These are phyloP conservation scores for Vitis hybrid DNA, from an alignment of 177 flowering plant species.

Conservation along the genomic window DNA sequence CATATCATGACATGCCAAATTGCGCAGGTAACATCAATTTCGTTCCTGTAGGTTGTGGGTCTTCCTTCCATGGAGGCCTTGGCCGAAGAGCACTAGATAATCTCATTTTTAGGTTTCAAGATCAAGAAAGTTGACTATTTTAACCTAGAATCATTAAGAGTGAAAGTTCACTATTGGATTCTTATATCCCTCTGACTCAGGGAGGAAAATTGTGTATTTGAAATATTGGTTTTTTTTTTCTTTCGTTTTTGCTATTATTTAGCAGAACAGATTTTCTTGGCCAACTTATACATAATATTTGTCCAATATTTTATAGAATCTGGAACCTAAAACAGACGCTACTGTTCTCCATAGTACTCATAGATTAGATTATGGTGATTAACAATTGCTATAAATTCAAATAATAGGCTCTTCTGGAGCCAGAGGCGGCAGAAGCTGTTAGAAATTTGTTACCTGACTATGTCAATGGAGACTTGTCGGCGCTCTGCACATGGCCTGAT, in stretches of 20 bases:
- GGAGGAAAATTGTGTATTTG: no score
- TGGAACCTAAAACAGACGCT: no score
- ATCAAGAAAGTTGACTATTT: no score
- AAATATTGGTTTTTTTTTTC: background rate
- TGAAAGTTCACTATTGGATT: no score
- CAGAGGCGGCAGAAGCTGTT: slow-evolving; percentile 72
- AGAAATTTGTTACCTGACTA: slow-evolving; percentile 67
- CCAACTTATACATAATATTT: no score
- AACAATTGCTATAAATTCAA: background rate
- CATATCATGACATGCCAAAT: slow-evolving; percentile 87
- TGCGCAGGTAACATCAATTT: slow-evolving; percentile 67
- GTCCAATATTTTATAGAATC: no score
- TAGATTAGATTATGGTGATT: background rate
- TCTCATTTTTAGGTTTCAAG: no score
- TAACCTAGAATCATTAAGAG: no score
- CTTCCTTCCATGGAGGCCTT: background rate
- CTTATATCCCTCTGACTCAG: no score
- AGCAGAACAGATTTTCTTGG: background rate
- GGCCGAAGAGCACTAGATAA: no score
- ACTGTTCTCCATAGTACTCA: background rate
- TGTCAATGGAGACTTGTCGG: slow-evolving; percentile 71
- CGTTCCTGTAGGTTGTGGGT: background rate
- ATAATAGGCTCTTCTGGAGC: slow-evolving; percentile 52
- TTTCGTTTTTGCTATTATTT: background rate
- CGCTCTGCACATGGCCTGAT: slow-evolving; percentile 90